phyloP scores from a whole-genome alignment of 1,139 yeast species.

The Blastobotrys proliferans region DNA sequence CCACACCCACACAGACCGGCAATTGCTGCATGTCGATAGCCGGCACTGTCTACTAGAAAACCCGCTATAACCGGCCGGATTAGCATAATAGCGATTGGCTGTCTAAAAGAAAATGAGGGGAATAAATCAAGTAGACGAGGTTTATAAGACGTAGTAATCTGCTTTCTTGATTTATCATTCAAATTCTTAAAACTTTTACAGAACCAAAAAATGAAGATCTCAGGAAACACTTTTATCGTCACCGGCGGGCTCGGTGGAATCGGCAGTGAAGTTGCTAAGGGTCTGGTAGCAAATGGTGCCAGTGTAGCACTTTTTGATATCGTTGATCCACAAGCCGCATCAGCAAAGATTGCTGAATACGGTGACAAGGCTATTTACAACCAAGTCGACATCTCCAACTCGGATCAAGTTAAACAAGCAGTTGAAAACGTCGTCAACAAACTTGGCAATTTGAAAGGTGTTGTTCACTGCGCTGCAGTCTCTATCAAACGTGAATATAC shows the following conservation, averaged over 20 bases:
- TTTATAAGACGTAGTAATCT: neutral
- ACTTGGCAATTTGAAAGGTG: constrained; percentile 19
- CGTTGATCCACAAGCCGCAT: constrained; percentile 3
- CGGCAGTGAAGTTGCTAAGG: constrained; percentile 12
- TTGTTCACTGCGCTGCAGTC: constrained; percentile 19
- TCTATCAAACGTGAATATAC: constrained; percentile 18
- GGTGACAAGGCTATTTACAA: constrained; percentile 4
- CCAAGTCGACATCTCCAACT: constrained; percentile 11
- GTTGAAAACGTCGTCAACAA: constrained; percentile 3
- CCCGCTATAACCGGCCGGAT: too few relatives aligned
- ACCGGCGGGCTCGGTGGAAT: constrained; percentile 20
- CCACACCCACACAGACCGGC: too few relatives aligned
- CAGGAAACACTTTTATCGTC: constrained; percentile 16
- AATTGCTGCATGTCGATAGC: too few relatives aligned
- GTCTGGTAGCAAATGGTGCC: constrained; percentile 9
- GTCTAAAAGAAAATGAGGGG: neutral
- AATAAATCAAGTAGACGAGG: neutral
- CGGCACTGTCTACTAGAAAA: too few relatives aligned
- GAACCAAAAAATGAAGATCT: constrained; percentile 9
- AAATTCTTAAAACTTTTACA: too few relatives aligned
- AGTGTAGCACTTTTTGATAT: constrained; percentile 15
- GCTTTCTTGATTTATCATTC: too few relatives aligned
- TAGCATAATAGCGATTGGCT: too few relatives aligned
- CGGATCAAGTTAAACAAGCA: constrained; percentile 8
- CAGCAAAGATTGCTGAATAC: neutral